Evolutionary conservation across 164 flowering plant species (phyloP).

Genomic region (Tetracentron sinense): DNA sequence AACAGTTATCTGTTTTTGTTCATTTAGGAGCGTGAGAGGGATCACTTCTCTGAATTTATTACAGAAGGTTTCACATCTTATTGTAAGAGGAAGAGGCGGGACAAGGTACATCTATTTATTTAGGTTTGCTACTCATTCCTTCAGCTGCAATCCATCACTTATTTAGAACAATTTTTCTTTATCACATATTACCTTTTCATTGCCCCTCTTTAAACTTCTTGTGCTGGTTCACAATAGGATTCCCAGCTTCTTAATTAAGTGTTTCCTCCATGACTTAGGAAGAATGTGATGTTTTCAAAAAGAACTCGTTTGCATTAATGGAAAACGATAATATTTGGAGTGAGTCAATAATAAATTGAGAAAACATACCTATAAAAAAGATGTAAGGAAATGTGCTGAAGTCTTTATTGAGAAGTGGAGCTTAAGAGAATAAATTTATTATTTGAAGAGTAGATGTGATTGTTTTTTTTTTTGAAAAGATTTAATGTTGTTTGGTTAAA

Average conservation of each 20-base stretch:
- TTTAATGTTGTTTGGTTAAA: background rate
- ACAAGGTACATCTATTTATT: slow-evolving; percentile 53
- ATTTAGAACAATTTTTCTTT: no score
- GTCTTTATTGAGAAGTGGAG: background rate
- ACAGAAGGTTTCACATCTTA: slow-evolving; percentile 96
- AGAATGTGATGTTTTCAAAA: background rate
- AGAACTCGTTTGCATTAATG: background rate
- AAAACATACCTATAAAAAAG: background rate
- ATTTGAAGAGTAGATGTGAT: background rate
- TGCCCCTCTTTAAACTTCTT: background rate
- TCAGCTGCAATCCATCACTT: background rate
- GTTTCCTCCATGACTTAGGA: background rate
- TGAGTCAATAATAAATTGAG: background rate
- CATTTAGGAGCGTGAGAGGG: slow-evolving; percentile 87
- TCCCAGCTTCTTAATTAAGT: background rate
- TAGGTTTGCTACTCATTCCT: slow-evolving; percentile 1
- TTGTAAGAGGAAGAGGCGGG: slow-evolving; percentile 95
- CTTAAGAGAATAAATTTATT: no score
- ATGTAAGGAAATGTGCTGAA: no score
- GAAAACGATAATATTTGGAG: background rate
- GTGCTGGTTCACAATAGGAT: background rate
- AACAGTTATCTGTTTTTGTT: background rate
- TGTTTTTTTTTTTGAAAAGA: background rate
- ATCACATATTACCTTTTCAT: background rate
- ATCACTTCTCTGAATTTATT: slow-evolving; percentile 90